Evolutionary conservation across 2,329 filamentous ascomycete species (phyloP).

Genomic region (Claviceps cyperi): DNA sequence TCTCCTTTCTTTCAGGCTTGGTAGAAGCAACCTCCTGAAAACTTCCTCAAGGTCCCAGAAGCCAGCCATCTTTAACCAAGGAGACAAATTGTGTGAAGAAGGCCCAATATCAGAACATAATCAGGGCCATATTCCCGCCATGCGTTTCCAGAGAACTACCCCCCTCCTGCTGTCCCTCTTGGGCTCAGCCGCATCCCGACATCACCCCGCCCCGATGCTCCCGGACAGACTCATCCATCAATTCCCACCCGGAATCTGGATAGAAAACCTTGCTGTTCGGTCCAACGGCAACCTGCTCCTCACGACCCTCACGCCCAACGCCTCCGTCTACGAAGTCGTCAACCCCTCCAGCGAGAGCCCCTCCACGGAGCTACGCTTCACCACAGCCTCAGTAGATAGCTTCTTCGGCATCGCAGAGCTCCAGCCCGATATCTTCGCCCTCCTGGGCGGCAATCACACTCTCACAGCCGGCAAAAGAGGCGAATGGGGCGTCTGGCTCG

Average conservation of each 20-base stretch:
- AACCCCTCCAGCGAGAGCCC: neutral
- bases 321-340: neutral
- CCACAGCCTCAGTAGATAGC: neutral
- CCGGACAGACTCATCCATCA: neutral
- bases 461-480: neutral
- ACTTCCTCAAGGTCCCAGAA: too few species aligned
- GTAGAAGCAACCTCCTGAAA: too few species aligned
- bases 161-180: neutral
- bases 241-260: slow-evolving; percentile 1
- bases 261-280: slow-evolving; percentile 6
- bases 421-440: neutral
- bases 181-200: neutral
- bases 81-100: neutral
- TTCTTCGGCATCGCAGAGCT: slow-evolving; percentile 5
- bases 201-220: neutral
- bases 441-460: slow-evolving; percentile 3
- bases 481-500: neutral
- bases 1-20: too few species aligned
- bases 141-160: neutral
- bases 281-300: slow-evolving; percentile 5
- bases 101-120: neutral
- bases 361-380: neutral
- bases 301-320: slow-evolving; percentile 1
- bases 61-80: neutral
- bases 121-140: neutral